A percentile compares a stretch with the other conserved stretches of the same genome.
Evolutionary conservation across 768 basidiomycete genomes (phyloP).

Genomic region (Hydnomerulius pinastri): DNA sequence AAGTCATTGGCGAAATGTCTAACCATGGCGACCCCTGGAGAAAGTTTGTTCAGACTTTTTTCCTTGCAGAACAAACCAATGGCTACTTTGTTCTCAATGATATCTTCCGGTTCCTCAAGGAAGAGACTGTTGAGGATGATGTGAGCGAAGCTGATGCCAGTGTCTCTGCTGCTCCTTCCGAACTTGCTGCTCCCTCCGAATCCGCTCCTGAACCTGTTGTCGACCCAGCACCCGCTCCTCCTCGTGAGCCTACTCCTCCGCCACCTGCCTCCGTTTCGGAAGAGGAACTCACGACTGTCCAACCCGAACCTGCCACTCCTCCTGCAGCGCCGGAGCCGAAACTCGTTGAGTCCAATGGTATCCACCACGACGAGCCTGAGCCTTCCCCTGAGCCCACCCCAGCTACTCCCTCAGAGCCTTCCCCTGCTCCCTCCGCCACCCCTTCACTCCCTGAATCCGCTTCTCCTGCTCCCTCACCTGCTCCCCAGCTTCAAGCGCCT

Average conservation of each 20-base stretch:
- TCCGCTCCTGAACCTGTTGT: slow-evolving; percentile 31
- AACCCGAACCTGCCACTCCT: slow-evolving; percentile 32
- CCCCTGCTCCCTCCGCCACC: slow-evolving; percentile 26
- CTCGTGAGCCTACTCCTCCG: slow-evolving; percentile 30
- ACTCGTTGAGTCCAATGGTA: slow-evolving; percentile 42
- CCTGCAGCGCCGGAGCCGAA: slow-evolving; percentile 42
- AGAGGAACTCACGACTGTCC: slow-evolving; percentile 45
- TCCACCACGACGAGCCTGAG: slow-evolving; percentile 37
- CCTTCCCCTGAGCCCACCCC: slow-evolving; percentile 29
- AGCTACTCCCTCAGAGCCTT: slow-evolving; percentile 21
- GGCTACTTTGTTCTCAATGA: slow-evolving; percentile 99
- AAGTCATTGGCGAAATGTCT: slow-evolving; percentile 99
- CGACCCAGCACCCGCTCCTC: slow-evolving; percentile 35
- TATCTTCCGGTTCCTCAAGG: slow-evolving; percentile 99
- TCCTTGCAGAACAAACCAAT: slow-evolving; percentile 98
- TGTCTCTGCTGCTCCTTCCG: slow-evolving; percentile 33
- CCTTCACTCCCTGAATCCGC: slow-evolving; percentile 31
- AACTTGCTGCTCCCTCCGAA: slow-evolving; percentile 36
- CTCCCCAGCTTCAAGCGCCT: slow-evolving; percentile 19
- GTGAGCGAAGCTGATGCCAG: slow-evolving; percentile 48
- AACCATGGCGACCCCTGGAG: slow-evolving; percentile 91
- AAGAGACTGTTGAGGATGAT: slow-evolving; percentile 87
- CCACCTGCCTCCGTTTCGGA: slow-evolving; percentile 29
- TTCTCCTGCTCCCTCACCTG: slow-evolving; percentile 29
- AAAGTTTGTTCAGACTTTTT: slow-evolving; percentile 99